Evolutionary conservation across 345 rosid species (phyloP).

Genomic region (Salix dunnii): DNA sequence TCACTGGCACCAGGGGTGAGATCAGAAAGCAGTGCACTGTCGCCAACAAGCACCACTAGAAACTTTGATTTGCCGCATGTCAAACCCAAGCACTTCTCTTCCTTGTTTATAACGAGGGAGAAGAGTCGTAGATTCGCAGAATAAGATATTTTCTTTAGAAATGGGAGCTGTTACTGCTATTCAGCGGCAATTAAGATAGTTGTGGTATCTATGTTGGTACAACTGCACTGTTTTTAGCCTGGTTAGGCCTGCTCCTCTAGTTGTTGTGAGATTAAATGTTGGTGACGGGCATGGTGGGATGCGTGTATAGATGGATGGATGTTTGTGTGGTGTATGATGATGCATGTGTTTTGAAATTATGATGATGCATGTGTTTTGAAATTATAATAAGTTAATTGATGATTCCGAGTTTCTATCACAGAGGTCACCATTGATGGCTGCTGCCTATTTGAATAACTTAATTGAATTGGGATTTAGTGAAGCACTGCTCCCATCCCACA

Average conservation of each 20-base stretch:
- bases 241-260: conserved; percentile 4
- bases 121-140: conserved; percentile 18
- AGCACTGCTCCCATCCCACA: background rate
- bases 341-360: conserved; percentile 22
- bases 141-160: conserved; percentile 26
- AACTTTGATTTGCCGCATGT: background rate
- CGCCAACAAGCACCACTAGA: conserved; percentile 76
- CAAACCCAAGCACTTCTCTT: background rate
- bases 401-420: background rate
- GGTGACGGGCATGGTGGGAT: conserved; percentile 2
- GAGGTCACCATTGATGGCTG: background rate
- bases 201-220: conserved; percentile 1
- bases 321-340: conserved; percentile 34
- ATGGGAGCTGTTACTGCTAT: background rate
- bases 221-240: background rate
- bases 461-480: no score
- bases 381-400: no score
- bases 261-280: background rate
- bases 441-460: background rate
- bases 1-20: conserved; percentile 89
- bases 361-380: conserved; percentile 25
- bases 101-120: conserved; percentile 12
- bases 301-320: conserved; percentile 19
- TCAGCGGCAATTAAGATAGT: background rate
- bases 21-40: conserved; percentile 82